Evolutionary conservation across 805 yeast genomes (phyloP).

Genomic region (Saturnispora saitoi): DNA sequence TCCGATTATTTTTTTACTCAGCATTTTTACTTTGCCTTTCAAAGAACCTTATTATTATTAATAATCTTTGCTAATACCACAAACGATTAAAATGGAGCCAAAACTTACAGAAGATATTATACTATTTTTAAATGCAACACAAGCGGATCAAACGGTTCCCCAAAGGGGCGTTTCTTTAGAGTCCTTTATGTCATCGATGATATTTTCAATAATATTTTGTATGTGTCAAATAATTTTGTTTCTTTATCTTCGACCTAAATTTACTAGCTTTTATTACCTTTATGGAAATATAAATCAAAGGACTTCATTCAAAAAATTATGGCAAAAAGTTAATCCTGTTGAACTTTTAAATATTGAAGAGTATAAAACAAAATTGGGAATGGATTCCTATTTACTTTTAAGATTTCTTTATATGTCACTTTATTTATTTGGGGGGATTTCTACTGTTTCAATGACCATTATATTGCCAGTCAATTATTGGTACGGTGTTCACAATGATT

Average conservation of each 20-base stretch:
- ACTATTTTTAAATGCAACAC: background rate
- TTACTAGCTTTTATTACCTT: conserved; percentile 46
- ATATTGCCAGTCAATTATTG: too few species aligned
- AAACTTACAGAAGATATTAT: too few species aligned
- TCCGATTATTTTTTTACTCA: too few species aligned
- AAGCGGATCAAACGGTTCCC: conserved; percentile 5
- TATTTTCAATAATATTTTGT: conserved; percentile 46
- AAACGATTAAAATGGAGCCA: too few species aligned
- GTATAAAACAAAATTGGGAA: conserved; percentile 42
- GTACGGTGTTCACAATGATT: too few species aligned
- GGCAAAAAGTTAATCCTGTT: conserved; percentile 22
- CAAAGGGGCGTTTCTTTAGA: conserved; percentile 44
- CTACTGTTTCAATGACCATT: conserved; percentile 17
- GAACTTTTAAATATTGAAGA: conserved; percentile 28
- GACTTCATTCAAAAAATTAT: too few species aligned
- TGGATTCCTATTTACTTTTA: conserved; percentile 69
- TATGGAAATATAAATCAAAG: conserved; percentile 25
- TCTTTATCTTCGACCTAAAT: conserved; percentile 29
- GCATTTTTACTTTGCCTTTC: too few species aligned
- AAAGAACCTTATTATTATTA: too few species aligned
- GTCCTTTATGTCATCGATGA: conserved; percentile 47
- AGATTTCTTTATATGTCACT: conserved; percentile 49
- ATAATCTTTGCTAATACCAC: too few species aligned
- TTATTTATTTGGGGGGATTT: conserved; percentile 42
- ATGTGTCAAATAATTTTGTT: conserved; percentile 40